phyloP scores from a whole-genome alignment of 805 yeast genomes.

The Starmerella stigmatis region DNA sequence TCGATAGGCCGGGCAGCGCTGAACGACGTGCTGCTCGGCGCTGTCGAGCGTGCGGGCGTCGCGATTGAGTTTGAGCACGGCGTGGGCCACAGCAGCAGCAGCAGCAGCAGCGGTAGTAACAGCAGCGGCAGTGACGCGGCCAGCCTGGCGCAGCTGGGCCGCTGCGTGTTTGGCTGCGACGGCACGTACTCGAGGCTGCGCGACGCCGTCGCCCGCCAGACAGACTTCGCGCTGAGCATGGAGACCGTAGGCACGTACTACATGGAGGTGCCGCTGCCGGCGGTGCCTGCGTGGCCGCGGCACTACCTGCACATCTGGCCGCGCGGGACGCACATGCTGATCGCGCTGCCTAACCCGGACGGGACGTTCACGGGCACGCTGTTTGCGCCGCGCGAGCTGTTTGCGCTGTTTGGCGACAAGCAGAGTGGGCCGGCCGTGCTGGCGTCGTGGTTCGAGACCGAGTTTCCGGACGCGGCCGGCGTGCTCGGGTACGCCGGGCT shows the following conservation, averaged over 20 bases:
- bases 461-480: conserved; percentile 66
- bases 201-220: conserved; percentile 51
- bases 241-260: conserved; percentile 77
- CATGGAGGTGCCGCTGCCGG: conserved; percentile 67
- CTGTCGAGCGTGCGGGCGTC: conserved; percentile 40
- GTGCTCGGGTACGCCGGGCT: conserved; percentile 54
- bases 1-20: conserved; percentile 69
- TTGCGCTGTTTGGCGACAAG: conserved; percentile 37
- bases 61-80: conserved; percentile 27
- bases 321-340: conserved; percentile 71
- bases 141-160: conserved; percentile 7
- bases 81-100: conserved; percentile 26
- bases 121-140: too few relatives aligned
- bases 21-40: conserved; percentile 56
- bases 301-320: conserved; percentile 93
- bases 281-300: conserved; percentile 31
- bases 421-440: conserved; percentile 32
- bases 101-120: too few relatives aligned
- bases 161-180: conserved; percentile 67
- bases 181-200: conserved; percentile 74
- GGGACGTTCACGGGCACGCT: conserved; percentile 85
- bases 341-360: conserved; percentile 75
- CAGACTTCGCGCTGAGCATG: conserved; percentile 61
- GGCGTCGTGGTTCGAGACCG: conserved; percentile 42
- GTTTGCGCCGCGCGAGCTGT: conserved; percentile 66